Percentiles rank a stretch among this genome's conserved stretches.
Evolutionary conservation across 129 eudicot species (phyloP).

Genomic region (Flaveria linearis): DNA sequence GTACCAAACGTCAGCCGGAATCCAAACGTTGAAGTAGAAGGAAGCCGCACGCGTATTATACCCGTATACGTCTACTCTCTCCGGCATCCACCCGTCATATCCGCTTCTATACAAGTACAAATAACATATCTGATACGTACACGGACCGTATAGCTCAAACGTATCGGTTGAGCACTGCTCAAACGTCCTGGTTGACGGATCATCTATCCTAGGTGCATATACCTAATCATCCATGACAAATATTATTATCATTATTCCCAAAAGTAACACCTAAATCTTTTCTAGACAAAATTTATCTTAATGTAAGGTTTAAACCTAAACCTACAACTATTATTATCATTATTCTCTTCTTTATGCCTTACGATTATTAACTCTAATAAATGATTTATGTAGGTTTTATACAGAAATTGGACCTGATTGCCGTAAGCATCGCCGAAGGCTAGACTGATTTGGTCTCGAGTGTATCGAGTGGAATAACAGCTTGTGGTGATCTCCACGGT

Average conservation of each 20-base stretch:
- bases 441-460: conserved; percentile 81
- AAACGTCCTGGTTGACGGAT: conserved; percentile 63
- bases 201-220: conserved; percentile 79
- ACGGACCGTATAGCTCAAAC: conserved; percentile 64
- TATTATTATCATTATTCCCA: background rate
- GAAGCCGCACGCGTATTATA: conserved; percentile 48
- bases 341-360: too few relatives aligned
- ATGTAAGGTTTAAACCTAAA: too few relatives aligned
- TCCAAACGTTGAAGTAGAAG: conserved; percentile 55
- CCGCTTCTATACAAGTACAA: conserved; percentile 79
- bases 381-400: background rate
- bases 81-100: conserved; percentile 83
- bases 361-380: background rate
- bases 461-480: conserved; percentile 68
- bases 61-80: conserved; percentile 67
- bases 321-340: too few relatives aligned
- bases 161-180: conserved; percentile 79
- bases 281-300: too few relatives aligned
- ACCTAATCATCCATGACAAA: conserved; percentile 43
- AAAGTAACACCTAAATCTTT: too few relatives aligned
- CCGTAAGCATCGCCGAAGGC: conserved; percentile 93
- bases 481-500: conserved; percentile 68
- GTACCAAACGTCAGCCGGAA: conserved; percentile 63
- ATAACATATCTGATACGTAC: conserved; percentile 74
- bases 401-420: conserved; percentile 59